phyloP scores from a whole-genome alignment of 805 yeast genomes.

The Candida stauntonica region DNA sequence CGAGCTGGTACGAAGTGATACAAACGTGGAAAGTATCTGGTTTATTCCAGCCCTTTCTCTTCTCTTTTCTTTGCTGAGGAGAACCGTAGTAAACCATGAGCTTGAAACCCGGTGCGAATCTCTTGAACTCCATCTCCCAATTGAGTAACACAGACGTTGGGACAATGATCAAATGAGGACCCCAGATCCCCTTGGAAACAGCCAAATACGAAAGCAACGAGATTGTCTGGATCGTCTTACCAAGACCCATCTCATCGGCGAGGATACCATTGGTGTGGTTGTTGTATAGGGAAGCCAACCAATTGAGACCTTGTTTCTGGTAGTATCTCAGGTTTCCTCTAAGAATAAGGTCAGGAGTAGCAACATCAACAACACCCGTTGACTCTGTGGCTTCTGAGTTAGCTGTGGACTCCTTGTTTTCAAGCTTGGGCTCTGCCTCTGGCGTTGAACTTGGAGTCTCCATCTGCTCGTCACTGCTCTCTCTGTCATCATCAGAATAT shows the following conservation, averaged over 20 bases:
- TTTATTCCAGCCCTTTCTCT: constrained; percentile 96
- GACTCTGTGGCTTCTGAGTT: constrained; percentile 19
- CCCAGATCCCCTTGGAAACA: constrained; percentile 93
- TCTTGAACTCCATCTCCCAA: constrained; percentile 99
- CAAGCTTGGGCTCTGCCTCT: constrained; percentile 21
- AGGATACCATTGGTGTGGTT: constrained; percentile 92
- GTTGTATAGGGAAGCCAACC: constrained; percentile 93
- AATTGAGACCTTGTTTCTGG: constrained; percentile 93
- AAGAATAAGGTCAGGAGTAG: constrained; percentile 62
- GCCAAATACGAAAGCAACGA: constrained; percentile 83
- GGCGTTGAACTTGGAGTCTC: constrained; percentile 36
- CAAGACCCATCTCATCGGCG: constrained; percentile 99
- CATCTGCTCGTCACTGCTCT: constrained; percentile 16
- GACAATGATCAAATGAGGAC: constrained; percentile 94
- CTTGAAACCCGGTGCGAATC: constrained; percentile 97
- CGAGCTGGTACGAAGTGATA: constrained; percentile 93
- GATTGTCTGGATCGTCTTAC: constrained; percentile 95
- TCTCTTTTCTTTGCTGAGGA: constrained; percentile 93
- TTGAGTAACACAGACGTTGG: constrained; percentile 97
- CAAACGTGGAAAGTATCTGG: constrained; percentile 95
- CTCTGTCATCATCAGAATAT: constrained; percentile 24
- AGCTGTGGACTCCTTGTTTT: constrained; percentile 12
- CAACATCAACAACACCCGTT: constrained; percentile 61
- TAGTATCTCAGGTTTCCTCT: constrained; percentile 84
- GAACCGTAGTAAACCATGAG: constrained; percentile 94